phyloP scores from a whole-genome alignment of 2,329 filamentous ascomycete genomes.

The Penicillium sp. region DNA sequence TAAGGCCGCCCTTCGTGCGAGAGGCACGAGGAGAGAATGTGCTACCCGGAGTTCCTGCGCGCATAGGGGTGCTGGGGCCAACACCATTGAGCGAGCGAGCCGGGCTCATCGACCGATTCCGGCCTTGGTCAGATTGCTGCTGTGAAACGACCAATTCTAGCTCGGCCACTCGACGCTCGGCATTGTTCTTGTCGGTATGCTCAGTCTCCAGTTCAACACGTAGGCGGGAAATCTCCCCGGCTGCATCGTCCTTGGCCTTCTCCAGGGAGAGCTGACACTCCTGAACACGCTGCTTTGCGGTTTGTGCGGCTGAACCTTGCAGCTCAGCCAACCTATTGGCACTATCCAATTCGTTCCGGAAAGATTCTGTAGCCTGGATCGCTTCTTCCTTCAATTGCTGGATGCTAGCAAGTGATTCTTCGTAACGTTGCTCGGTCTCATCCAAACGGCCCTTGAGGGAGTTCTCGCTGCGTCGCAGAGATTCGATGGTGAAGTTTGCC shows the following conservation, averaged over 20 bases:
- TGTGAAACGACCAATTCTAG: slow-evolving; percentile 62
- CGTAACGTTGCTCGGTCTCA: slow-evolving; percentile 79
- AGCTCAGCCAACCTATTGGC: slow-evolving; percentile 75
- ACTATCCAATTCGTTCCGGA: slow-evolving; percentile 80
- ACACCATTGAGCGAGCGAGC: slow-evolving; percentile 52
- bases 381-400: slow-evolving; percentile 83
- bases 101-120: slow-evolving; percentile 53
- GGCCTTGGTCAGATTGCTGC: slow-evolving; percentile 54
- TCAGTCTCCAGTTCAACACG: slow-evolving; percentile 56
- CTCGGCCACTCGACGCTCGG: slow-evolving; percentile 62
- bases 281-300: slow-evolving; percentile 58
- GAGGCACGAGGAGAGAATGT: slow-evolving; percentile 55
- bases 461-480: slow-evolving; percentile 74
- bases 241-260: slow-evolving; percentile 60
- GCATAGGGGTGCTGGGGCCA: slow-evolving; percentile 49
- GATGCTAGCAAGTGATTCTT: slow-evolving; percentile 76
- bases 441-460: slow-evolving; percentile 77
- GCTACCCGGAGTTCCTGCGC: slow-evolving; percentile 50
- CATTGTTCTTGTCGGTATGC: slow-evolving; percentile 59
- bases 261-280: slow-evolving; percentile 58
- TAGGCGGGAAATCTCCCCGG: slow-evolving; percentile 55
- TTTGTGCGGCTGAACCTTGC: slow-evolving; percentile 58
- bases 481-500: slow-evolving; percentile 70
- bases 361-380: slow-evolving; percentile 77
- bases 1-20: slow-evolving; percentile 54